A percentile compares a stretch with the other conserved stretches of the same genome.
Evolutionary conservation across 352 stramenopile genomes (phyloP).

Genomic region (Halophytophthora polymorphica): DNA sequence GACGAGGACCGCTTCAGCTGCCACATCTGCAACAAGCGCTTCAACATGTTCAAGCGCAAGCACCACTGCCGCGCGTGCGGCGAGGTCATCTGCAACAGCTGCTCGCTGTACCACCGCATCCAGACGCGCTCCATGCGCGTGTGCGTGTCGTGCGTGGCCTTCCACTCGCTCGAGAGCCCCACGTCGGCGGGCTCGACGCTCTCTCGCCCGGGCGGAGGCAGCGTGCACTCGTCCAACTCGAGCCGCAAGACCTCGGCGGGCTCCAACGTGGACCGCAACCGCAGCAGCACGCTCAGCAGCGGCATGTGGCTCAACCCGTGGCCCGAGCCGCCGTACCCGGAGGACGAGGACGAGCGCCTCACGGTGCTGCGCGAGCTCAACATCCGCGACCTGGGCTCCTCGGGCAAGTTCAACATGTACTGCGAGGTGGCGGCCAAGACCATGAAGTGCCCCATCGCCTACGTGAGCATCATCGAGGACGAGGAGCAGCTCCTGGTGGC

Average conservation of each 20-base stretch:
- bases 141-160: constrained; percentile 80
- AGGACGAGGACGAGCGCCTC: constrained; percentile 78
- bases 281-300: constrained; percentile 56
- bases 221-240: constrained; percentile 27
- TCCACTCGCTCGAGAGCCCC: constrained; percentile 78
- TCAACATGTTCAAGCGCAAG: constrained; percentile 88
- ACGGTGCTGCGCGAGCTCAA: constrained; percentile 73
- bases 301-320: constrained; percentile 78
- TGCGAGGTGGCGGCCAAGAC: constrained; percentile 85
- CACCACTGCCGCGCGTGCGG: constrained; percentile 84
- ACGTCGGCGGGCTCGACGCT: constrained; percentile 58
- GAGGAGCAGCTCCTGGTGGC: constrained; percentile 81
- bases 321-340: constrained; percentile 76
- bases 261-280: constrained; percentile 27
- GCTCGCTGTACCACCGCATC: constrained; percentile 80
- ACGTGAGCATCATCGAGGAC: constrained; percentile 85
- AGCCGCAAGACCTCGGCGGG: constrained; percentile 67
- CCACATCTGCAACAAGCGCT: constrained; percentile 87
- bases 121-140: constrained; percentile 84
- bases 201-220: constrained; percentile 26
- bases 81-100: constrained; percentile 85
- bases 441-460: constrained; percentile 86
- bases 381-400: constrained; percentile 65
- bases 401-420: constrained; percentile 87
- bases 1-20: constrained; percentile 84